Evolutionary conservation across 352 stramenopile species (phyloP), one percentile per base, ranked within the genome.

Genomic region (Globisporangium splendens): DNA sequence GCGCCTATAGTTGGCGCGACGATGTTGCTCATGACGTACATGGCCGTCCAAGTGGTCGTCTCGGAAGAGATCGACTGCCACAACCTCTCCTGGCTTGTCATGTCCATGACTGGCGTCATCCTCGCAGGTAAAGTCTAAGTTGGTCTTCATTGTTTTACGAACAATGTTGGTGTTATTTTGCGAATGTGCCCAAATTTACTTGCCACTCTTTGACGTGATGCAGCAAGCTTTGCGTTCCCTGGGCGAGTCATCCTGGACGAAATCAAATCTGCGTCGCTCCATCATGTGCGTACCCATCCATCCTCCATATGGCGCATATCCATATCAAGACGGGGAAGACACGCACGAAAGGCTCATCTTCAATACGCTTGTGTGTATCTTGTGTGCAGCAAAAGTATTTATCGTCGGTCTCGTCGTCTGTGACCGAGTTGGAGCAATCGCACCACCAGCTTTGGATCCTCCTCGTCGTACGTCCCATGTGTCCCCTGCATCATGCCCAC

Each of bases 401-500:
- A n/a, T 53, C 59, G 13, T 24, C 50, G 1, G 53, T 73, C 21
- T 77, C 71, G 0, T 52, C 51, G 12, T 58, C 68, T 7, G 56
- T 78, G 15, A 65, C 59, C 7, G 80, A 91, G 62, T 56, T 91
- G 28, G 74, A 88, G 58, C 76, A 88, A 53, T 86, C 78, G 35
- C 75, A 91, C 42, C 69, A 85, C 38, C 80, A 88, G 51, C 72
- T 91, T 2, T 91, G 79, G 76, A 61, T 77, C 13, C 76, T 90
- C 1, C 54, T 90, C 33, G 58, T 88, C 48, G 80, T 91, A 75
- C 51, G 75, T 65, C 13, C 38, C 38, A 43, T 8, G 3, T 8
- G 4, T 8, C 2, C 24, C 24, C 24, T 35, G 28, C 12, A 13
- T 20, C 12, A 22, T 38, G 41, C 15, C 51, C 28, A 28, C 28